Evolutionary conservation across 257 asterid genomes (phyloP), one percentile per base, ranked within the genome.

Genomic region (Solanum virginianum): DNA sequence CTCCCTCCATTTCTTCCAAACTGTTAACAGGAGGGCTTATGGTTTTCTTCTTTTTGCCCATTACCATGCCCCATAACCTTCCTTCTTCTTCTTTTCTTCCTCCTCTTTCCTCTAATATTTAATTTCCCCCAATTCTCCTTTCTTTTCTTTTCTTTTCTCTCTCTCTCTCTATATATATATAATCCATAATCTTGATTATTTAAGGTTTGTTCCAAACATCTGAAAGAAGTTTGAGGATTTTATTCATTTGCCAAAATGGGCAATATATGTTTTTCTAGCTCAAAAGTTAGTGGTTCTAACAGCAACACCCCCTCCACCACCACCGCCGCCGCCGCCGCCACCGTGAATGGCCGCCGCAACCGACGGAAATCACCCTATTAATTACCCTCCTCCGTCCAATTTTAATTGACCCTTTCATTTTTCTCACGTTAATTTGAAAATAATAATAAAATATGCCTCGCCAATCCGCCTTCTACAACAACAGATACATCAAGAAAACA

Each of bases 71-170:
- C 83, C 81, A 18, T 65, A 83, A 72, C 87, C 93, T 43, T 72
- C 92, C 70, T 84, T 82, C 95, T 88, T 94, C 92, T 94, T 93
- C 99, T 87, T 71, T 90, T 86, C 94, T 79, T 89, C 89, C 91
- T 95, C 96, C 94, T 93, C 89, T 88, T 91, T 92, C 95, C 91
- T 92, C 85, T 80, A 39, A 54, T 82, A 85, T 68, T 8, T 86
- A 39, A 88, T 88, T 80, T 87, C 24, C 36, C 20, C 39, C 17
- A 18, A 62, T 24, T 24, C 45, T 9, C 18, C 6, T 20, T 20
- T 2, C 5, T 29, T 14, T 5, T 6, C 6, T 24, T 56, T 16
- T 18, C 18, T 63, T 65, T 65, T 24, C 51, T 36, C 10, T n/a
- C n/a, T n/a, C 17, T 4, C 26, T 69, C 53, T 26, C 9, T 39